A percentile compares a stretch with the other conserved stretches of the same genome.
Evolutionary conservation across 1,284 basidiomycete species (phyloP).

Genomic region (Ganoderma resinaceum): DNA sequence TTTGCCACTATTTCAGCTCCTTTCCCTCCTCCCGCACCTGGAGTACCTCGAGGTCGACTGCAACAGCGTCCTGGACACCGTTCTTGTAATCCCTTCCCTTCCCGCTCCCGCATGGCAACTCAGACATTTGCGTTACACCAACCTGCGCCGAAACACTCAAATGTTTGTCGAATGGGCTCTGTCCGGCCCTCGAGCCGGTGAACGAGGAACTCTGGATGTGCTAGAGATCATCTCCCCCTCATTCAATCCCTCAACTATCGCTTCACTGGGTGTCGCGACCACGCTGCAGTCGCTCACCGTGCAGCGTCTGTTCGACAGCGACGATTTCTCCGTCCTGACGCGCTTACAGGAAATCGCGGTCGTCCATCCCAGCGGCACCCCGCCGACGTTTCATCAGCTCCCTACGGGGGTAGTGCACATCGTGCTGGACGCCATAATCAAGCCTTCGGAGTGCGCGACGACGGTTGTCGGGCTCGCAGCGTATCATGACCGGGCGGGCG

Average conservation of each 20-base stretch:
- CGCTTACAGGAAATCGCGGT: constrained; percentile 12
- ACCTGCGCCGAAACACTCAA: constrained; percentile 16
- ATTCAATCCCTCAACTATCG: not conserved
- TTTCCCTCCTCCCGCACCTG: constrained; percentile 15
- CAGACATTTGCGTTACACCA: constrained; percentile 22
- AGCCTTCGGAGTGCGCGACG: not conserved
- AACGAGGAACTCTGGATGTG: constrained; percentile 9
- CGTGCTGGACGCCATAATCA: constrained; percentile 2
- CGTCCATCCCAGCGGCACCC: not conserved
- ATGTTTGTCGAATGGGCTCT: constrained; percentile 24
- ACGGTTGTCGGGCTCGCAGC: not conserved
- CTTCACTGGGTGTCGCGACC: constrained; percentile 1
- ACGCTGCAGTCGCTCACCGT: constrained; percentile 14
- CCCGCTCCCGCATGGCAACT: constrained; percentile 18
- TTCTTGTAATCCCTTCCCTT: constrained; percentile 1
- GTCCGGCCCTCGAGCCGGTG: constrained; percentile 8
- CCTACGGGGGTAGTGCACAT: constrained; percentile 17
- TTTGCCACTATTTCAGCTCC: constrained; percentile 26
- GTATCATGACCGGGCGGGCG: constrained; percentile 1
- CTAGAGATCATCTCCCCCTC: constrained; percentile 8
- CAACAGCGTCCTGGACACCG: constrained; percentile 5
- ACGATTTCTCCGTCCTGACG: constrained; percentile 10
- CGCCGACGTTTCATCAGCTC: constrained; percentile 7
- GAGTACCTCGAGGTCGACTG: constrained; percentile 28
- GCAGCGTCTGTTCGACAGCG: not conserved